A percentile compares a stretch with the other conserved stretches of the same genome.
phyloP scores from a whole-genome alignment of 352 stramenopile genomes.

The Globisporangium yorkense region DNA sequence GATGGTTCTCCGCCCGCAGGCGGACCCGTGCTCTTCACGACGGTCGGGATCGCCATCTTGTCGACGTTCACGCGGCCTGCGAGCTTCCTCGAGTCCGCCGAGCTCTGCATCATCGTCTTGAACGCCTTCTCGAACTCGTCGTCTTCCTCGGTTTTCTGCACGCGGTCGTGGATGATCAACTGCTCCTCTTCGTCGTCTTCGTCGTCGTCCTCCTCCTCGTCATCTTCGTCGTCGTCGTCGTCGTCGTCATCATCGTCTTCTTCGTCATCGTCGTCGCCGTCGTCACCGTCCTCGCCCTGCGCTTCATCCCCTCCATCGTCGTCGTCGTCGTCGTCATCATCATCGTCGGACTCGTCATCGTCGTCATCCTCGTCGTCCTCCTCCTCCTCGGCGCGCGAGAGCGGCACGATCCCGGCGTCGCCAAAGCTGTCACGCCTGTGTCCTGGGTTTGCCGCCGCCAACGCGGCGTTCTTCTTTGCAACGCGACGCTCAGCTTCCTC shows the following conservation, averaged over 20 bases:
- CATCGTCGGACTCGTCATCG: slow-evolving; percentile 46
- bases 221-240: slow-evolving; percentile 59
- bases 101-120: slow-evolving; percentile 79
- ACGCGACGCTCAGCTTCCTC: slow-evolving; percentile 58
- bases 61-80: slow-evolving; percentile 69
- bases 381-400: slow-evolving; percentile 32
- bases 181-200: slow-evolving; percentile 84
- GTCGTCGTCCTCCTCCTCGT: slow-evolving; percentile 50
- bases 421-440: slow-evolving; percentile 7
- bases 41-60: slow-evolving; percentile 85
- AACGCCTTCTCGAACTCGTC: slow-evolving; percentile 87
- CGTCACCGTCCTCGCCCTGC: slow-evolving; percentile 15
- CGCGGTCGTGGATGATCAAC: slow-evolving; percentile 82
- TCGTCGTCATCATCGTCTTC: slow-evolving; percentile 75
- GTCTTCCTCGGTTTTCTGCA: slow-evolving; percentile 76
- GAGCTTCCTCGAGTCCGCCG: slow-evolving; percentile 54
- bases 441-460: slow-evolving; percentile 11
- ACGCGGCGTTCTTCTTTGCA: slow-evolving; percentile 47
- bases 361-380: slow-evolving; percentile 55
- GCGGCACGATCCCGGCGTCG: slow-evolving; percentile 21
- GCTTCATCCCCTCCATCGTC: slow-evolving; percentile 22
- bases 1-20: slow-evolving; percentile 1
- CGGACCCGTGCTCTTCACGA: slow-evolving; percentile 49
- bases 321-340: slow-evolving; percentile 53
- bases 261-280: slow-evolving; percentile 49